These are phyloP conservation scores for Hanseniaspora meyeri DNA, from an alignment of 805 yeast genomes.

Conservation along the genomic window DNA sequence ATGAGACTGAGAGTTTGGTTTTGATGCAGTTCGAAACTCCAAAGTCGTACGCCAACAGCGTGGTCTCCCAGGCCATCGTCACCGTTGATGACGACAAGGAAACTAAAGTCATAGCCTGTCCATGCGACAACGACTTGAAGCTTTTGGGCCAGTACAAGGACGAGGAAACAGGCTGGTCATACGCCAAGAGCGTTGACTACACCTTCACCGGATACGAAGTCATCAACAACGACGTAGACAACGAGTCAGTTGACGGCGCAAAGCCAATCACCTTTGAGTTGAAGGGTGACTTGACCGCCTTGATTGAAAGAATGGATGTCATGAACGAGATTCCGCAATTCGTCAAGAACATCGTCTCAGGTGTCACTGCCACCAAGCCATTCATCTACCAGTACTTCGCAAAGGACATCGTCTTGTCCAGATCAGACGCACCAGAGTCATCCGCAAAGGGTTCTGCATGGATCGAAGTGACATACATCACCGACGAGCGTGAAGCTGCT, in stretches of 20 bases:
- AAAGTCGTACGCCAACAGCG: slow-evolving; percentile 68
- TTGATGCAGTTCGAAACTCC: slow-evolving; percentile 96
- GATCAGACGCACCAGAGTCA: slow-evolving; percentile 17
- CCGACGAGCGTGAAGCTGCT: slow-evolving; percentile 9
- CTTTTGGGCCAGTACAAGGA: slow-evolving; percentile 50
- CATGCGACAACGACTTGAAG: slow-evolving; percentile 51
- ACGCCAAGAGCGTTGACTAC: slow-evolving; percentile 54
- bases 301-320: slow-evolving; percentile 88
- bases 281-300: slow-evolving; percentile 45
- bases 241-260: slow-evolving; percentile 19
- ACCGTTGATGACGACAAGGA: slow-evolving; percentile 36
- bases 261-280: slow-evolving; percentile 37
- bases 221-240: slow-evolving; percentile 33
- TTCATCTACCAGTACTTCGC: slow-evolving; percentile 85
- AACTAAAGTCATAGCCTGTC: slow-evolving; percentile 44
- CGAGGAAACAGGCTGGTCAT: slow-evolving; percentile 80
- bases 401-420: slow-evolving; percentile 24
- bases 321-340: slow-evolving; percentile 94
- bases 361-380: slow-evolving; percentile 94
- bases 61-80: slow-evolving; percentile 67
- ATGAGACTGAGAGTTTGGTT: slow-evolving; percentile 58
- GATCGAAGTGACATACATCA: slow-evolving; percentile 14
- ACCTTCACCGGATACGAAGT: slow-evolving; percentile 37
- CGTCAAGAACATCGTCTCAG: slow-evolving; percentile 84
- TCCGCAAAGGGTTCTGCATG: slow-evolving; percentile 9